Base-by-base conservation (phyloP, 2,329 filamentous ascomycete genomes). In the Canariomyces notabilis region DNA sequence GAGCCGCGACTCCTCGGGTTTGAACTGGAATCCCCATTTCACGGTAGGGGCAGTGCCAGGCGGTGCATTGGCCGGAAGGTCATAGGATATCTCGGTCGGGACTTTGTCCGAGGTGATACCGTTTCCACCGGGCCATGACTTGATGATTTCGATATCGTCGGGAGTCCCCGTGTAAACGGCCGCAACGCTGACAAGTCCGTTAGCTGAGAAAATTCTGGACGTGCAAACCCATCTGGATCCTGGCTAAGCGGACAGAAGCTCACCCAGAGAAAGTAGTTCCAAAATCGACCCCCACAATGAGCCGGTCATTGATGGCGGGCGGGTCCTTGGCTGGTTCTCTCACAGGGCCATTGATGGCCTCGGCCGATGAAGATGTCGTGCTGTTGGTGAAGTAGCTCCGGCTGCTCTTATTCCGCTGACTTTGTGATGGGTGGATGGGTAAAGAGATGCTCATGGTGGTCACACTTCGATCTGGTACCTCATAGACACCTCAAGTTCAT, bases 91-190 rank as follows among this genome's bases (percentile, higher is more conserved):
- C 64, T 90, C 86, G 12, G 85, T 89, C 1, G 87, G 86, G 2
- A 90, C 86, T 71, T 91, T 91, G 70, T 91, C 86, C 29, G 85
- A 89, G n/a, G 87, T 89, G 67, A 90, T 88, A 58, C 85, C 85
- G 60, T 90, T 89, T 21, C 85, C 85, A 20, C 87, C 87, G 0
- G 87, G 86, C 87, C 87, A 91, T 12, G 79, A 84, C 69, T 89
- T 89, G 70, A 90, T 89, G 58, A 89, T 87, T 61, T 89, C 85
- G 48, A 90, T 74, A 63, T 89, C 86, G 63, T 90, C 85, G 11
- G 86, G 85, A 1, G 81, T 87, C 4, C 80, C 83, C 12, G 82
- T 85, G 58, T 88, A 87, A 4, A 87, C 82, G 22, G 82, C 81
- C 6, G 85, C 84, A 48, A 87, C 83, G 44, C 79, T 82, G 51